Conservation (phyloP, 352 stramenopile genomes). For the Globisporangium cederbergense region DNA sequence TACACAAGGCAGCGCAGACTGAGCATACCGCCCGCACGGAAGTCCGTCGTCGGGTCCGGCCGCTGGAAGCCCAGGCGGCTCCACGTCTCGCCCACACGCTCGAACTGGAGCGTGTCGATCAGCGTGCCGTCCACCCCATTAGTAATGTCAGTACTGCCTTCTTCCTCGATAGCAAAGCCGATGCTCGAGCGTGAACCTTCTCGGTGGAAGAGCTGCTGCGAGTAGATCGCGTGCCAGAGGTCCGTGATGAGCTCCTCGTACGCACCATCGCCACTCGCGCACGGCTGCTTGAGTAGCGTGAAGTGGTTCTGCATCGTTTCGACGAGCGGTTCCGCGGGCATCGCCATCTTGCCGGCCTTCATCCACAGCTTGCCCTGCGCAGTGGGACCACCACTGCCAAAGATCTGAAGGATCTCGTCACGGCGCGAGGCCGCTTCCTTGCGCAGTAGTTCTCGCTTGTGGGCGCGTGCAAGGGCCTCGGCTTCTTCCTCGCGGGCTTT, state of each 20-base stretch:
- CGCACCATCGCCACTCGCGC: conserved; percentile 48
- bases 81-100: conserved; percentile 72
- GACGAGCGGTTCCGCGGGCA: conserved; percentile 52
- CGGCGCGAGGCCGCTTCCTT: conserved; percentile 42
- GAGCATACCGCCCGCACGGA: conserved; percentile 75
- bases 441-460: conserved; percentile 61
- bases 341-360: conserved; percentile 43
- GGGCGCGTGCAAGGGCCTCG: conserved; percentile 69
- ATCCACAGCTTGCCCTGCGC: conserved; percentile 44
- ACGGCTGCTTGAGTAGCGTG: conserved; percentile 64
- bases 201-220: conserved; percentile 33
- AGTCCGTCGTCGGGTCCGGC: conserved; percentile 82
- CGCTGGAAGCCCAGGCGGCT: conserved; percentile 81
- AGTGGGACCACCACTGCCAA: conserved; percentile 29
- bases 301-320: conserved; percentile 69
- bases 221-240: conserved; percentile 72
- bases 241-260: conserved; percentile 62
- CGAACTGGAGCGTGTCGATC: conserved; percentile 32
- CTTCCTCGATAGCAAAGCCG: conserved; percentile 19
- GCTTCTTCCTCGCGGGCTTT: conserved; percentile 73
- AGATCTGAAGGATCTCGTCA: conserved; percentile 50
- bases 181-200: conserved; percentile 19
- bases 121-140: background rate
- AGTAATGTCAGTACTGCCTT: conserved; percentile 6
- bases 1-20: conserved; percentile 80